Evolutionary conservation across 768 basidiomycete genomes (phyloP).

Genomic region (Clavaria fumosa): DNA sequence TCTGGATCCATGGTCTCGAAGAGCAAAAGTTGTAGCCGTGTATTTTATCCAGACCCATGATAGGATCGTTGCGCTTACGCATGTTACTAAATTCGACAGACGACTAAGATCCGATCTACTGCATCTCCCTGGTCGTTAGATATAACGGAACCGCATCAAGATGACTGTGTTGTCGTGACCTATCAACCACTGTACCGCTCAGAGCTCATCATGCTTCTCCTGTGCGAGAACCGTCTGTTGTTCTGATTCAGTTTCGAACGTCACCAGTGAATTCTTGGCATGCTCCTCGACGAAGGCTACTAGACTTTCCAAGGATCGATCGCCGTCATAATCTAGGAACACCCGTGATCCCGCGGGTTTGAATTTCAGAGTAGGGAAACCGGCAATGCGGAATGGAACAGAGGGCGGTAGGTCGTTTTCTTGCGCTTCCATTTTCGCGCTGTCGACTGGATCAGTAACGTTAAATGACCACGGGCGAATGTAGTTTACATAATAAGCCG

Average conservation of each 20-base stretch:
- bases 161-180: background rate
- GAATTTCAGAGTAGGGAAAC: slow-evolving; percentile 96
- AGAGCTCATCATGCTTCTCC: slow-evolving; percentile 32
- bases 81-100: too few species aligned
- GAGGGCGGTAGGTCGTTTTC: slow-evolving; percentile 90
- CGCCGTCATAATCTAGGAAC: slow-evolving; percentile 91
- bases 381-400: slow-evolving; percentile 73
- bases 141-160: background rate
- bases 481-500: slow-evolving; percentile 54
- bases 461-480: background rate
- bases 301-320: slow-evolving; percentile 74
- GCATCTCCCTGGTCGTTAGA: background rate
- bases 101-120: too few species aligned
- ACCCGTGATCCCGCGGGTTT: slow-evolving; percentile 75
- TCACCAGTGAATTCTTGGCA: slow-evolving; percentile 73
- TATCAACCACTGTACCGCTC: slow-evolving; percentile 10
- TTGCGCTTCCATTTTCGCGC: slow-evolving; percentile 91
- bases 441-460: slow-evolving; percentile 17
- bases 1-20: slow-evolving; percentile 94
- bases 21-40: slow-evolving; percentile 45
- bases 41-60: too few species aligned
- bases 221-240: slow-evolving; percentile 10
- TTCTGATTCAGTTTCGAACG: too few species aligned
- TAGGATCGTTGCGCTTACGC: too few species aligned
- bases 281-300: slow-evolving; percentile 71